A percentile compares a stretch with the other conserved stretches of the same genome.
phyloP scores from a whole-genome alignment of 2,329 filamentous ascomycete species.

The Talaromyces pinophilus region DNA sequence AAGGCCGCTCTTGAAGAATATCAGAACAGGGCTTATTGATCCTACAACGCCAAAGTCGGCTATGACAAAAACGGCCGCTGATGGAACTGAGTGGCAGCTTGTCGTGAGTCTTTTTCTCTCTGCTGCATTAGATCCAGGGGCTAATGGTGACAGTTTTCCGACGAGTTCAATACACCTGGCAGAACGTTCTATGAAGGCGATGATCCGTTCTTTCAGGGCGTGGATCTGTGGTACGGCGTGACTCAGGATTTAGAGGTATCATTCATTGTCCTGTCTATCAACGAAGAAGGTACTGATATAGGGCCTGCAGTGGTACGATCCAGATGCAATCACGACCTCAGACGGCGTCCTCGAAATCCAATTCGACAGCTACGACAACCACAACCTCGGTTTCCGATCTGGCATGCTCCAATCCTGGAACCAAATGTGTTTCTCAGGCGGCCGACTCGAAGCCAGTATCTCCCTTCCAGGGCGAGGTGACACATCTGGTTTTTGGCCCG shows the following conservation, averaged over 20 bases:
- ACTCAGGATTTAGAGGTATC: conserved; percentile 66
- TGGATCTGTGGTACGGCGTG: conserved; percentile 72
- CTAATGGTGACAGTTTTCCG: conserved; percentile 57
- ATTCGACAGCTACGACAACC: conserved; percentile 66
- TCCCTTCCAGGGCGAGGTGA: conserved; percentile 68
- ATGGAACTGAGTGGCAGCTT: conserved; percentile 64
- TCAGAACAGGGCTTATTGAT: conserved; percentile 64
- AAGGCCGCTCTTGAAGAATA: conserved; percentile 58
- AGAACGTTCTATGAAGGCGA: conserved; percentile 71
- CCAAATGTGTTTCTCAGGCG: conserved; percentile 71
- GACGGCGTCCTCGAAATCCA: conserved; percentile 64
- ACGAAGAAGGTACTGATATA: neutral
- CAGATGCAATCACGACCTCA: conserved; percentile 64
- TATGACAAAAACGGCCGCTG: conserved; percentile 56
- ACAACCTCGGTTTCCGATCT: conserved; percentile 66
- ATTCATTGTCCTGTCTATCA: conserved; percentile 17
- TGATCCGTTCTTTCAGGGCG: conserved; percentile 67
- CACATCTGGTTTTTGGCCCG: conserved; percentile 70
- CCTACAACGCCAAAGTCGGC: conserved; percentile 64
- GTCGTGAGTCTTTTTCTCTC: conserved; percentile 50
- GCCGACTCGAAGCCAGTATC: conserved; percentile 68
- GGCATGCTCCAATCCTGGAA: conserved; percentile 78
- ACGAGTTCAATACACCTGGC: conserved; percentile 69
- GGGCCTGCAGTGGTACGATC: conserved; percentile 64
- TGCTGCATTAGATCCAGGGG: conserved; percentile 3